These are phyloP conservation scores for Aspergillus haitiensis DNA, from an alignment of 495 filamentous ascomycete genomes.

Conservation along the genomic window DNA sequence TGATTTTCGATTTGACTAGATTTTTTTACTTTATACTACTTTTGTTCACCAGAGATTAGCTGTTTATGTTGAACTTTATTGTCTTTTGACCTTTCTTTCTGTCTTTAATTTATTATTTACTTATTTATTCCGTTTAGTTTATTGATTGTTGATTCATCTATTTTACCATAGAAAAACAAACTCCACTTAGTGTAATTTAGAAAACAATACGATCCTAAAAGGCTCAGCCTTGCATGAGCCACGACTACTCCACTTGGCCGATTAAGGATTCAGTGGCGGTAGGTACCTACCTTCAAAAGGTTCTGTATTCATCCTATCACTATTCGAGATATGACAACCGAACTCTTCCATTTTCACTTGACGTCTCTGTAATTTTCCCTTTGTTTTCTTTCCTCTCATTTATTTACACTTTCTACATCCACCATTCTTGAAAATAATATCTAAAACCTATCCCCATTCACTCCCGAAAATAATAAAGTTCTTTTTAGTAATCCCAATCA, in stretches of 20 bases:
- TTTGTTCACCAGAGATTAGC: not conserved
- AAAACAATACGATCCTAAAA: conserved; percentile 1
- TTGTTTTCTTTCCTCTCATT: too few relatives aligned
- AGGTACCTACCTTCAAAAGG: not conserved
- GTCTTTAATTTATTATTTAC: not conserved
- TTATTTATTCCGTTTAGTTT: not conserved
- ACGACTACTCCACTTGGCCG: conserved; percentile 10
- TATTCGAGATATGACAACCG: not conserved
- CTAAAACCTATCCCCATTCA: too few relatives aligned
- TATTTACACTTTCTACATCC: not conserved
- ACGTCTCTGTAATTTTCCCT: too few relatives aligned
- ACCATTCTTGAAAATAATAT: not conserved
- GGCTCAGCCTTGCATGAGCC: conserved; percentile 22
- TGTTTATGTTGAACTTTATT: not conserved
- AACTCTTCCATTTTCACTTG: not conserved
- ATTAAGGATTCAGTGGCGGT: too few relatives aligned
- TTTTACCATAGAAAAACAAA: not conserved
- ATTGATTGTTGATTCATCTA: not conserved
- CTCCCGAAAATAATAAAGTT: too few relatives aligned
- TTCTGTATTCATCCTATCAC: not conserved
- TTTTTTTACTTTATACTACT: too few relatives aligned
- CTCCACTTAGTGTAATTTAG: not conserved
- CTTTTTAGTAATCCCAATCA: too few relatives aligned
- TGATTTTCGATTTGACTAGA: too few relatives aligned
- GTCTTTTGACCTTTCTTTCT: not conserved